phyloP scores from a whole-genome alignment of 805 yeast species.

The Ogataea dorogensis region DNA sequence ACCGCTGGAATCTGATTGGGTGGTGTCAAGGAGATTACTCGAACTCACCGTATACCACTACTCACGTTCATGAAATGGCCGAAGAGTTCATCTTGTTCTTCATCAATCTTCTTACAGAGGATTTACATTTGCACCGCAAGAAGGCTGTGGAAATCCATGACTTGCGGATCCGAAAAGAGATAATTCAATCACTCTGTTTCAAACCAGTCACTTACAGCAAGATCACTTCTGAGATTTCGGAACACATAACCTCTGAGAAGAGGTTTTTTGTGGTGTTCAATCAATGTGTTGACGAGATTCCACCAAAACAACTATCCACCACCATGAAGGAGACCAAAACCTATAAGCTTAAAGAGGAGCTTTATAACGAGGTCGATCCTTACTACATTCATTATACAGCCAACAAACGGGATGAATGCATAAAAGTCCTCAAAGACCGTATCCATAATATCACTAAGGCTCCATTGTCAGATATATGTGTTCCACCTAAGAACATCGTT shows the following conservation, averaged over 20 bases:
- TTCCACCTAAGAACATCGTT: slow-evolving; percentile 51
- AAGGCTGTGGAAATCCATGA: slow-evolving; percentile 48
- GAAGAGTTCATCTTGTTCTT: slow-evolving; percentile 76
- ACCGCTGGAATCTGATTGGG: slow-evolving; percentile 64
- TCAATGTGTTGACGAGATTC: slow-evolving; percentile 54
- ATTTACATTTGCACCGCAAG: slow-evolving; percentile 52
- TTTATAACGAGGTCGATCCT: slow-evolving; percentile 64
- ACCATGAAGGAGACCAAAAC: slow-evolving; percentile 56
- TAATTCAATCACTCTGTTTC: slow-evolving; percentile 82
- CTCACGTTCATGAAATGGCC: slow-evolving; percentile 45
- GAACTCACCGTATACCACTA: slow-evolving; percentile 41
- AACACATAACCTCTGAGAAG: slow-evolving; percentile 69
- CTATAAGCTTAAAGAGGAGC: slow-evolving; percentile 63
- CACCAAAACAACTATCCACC: slow-evolving; percentile 38
- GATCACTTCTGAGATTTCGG: slow-evolving; percentile 68
- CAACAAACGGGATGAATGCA: slow-evolving; percentile 82
- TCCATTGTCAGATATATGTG: slow-evolving; percentile 46
- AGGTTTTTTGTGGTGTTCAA: slow-evolving; percentile 62
- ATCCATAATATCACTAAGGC: slow-evolving; percentile 40
- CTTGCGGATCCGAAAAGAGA: slow-evolving; percentile 58
- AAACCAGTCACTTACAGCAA: slow-evolving; percentile 70
- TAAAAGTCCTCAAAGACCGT: slow-evolving; percentile 54
- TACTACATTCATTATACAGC: slow-evolving; percentile 75
- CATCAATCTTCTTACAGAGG: slow-evolving; percentile 67
- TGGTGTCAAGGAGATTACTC: slow-evolving; percentile 49